Base-by-base conservation (phyloP, 2,329 filamentous ascomycete species). In the Pestalotiopsis sp. region DNA sequence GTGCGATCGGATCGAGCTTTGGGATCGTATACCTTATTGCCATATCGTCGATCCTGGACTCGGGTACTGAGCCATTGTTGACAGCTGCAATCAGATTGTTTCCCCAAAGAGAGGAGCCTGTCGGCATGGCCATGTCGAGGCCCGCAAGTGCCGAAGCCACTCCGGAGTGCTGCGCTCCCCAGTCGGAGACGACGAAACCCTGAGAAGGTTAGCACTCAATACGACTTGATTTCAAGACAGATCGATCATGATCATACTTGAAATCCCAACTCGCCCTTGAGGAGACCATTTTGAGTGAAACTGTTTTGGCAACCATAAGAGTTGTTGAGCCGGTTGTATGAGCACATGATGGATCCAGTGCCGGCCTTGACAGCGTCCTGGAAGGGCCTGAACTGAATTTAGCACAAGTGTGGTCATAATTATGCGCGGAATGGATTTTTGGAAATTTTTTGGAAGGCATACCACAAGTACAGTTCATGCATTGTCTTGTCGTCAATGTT, bases 61-160 rank as follows among this genome's bases (percentile, higher is more conserved):
- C 81, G 0, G 87, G 79, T 0, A 93, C 79, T 0, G 85, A 85
- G 1, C 90, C 90, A 70, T 91, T 90, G 17, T 82, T 81, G 17
- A 93, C 86, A 0, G 90, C 87, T 3, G 83, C 75, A 1, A 83
- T 81, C 1, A 92, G 83, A 17, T 93, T 91, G 3, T 76, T 71
- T 13, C 81, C 79, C 85, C 85, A 88, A 66, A 79, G 81, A 0
- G 69, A 63, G 3, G 74, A 74, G 0, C 75, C 79, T 9, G 71
- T 79, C 0, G 90, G 91, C 92, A 94, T 93, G 12, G 86, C 87
- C 86, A 93, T 89, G 75, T 94, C 92, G 36, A 94, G 77, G 36
- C 92, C 92, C 3, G 90, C 89, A 67, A 90, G 79, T 1, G 90
- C 85, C 4, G 85, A 86, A 1, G 85, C 85, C 12, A 91, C 86